Percentiles rank a stretch among this genome's conserved stretches.
These are phyloP conservation scores for Pseudopyricularia javanii DNA, from an alignment of 2,329 filamentous ascomycete genomes.

Conservation along the genomic window DNA sequence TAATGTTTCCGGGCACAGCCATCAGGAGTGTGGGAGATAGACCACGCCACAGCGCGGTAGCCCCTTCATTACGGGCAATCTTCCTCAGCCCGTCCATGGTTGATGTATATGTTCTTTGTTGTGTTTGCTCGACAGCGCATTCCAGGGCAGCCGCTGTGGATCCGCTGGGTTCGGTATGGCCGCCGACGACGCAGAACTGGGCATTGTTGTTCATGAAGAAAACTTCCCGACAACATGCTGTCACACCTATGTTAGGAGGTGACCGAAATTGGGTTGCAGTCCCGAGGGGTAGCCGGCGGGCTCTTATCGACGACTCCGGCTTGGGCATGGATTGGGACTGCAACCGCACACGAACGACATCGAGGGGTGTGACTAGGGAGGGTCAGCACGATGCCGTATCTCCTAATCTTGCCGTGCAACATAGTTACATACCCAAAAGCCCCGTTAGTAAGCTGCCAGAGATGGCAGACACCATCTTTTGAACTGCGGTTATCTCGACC, in stretches of 20 bases:
- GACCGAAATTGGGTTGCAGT: conserved; percentile 54
- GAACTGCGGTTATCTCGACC: conserved; percentile 62
- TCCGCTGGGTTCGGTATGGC: conserved; percentile 25
- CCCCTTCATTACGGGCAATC: conserved; percentile 86
- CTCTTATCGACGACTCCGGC: neutral
- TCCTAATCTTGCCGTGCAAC: no score
- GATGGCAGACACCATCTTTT: conserved; percentile 93
- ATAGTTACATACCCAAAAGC: conserved; percentile 54
- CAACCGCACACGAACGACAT: conserved; percentile 88
- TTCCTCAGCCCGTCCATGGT: conserved; percentile 88
- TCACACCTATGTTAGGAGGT: conserved; percentile 73
- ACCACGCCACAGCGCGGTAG: conserved; percentile 80
- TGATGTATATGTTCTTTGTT: conserved; percentile 73
- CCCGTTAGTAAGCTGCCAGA: conserved; percentile 84
- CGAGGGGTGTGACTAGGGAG: conserved; percentile 72
- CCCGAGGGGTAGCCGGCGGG: neutral
- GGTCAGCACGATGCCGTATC: neutral
- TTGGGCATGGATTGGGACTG: conserved; percentile 59
- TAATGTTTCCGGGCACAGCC: conserved; percentile 91
- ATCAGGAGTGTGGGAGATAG: conserved; percentile 89
- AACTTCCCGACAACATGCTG: conserved; percentile 89
- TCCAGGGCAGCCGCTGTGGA: conserved; percentile 33
- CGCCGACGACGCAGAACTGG: conserved; percentile 64
- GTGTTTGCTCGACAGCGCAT: conserved; percentile 80
- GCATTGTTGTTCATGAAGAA: conserved; percentile 88